Percentiles rank a stretch among this genome's conserved stretches.
phyloP scores from a whole-genome alignment of 345 rosid species.

The Capsella bursapastoris region DNA sequence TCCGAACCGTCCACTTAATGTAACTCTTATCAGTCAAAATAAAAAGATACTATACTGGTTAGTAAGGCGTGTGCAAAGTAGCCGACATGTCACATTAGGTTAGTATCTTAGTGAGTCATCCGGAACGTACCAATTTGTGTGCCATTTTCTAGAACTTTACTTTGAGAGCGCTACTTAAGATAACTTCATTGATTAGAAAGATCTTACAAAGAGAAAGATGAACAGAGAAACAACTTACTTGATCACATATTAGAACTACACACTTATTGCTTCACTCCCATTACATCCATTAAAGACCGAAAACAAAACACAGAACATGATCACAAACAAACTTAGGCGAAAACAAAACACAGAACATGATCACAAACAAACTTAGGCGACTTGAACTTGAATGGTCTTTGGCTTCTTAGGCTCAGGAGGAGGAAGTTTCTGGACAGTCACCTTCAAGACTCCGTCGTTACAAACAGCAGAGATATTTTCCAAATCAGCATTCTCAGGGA shows the following conservation, averaged over 20 bases:
- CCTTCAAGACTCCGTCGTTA: constrained; percentile 76
- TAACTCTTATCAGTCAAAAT: not conserved
- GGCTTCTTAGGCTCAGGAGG: constrained; percentile 88
- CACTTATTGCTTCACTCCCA: not conserved
- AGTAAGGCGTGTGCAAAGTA: not conserved
- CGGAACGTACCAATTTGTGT: not conserved
- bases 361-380: constrained; percentile 51
- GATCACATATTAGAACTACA: not conserved
- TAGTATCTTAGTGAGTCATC: too few species aligned
- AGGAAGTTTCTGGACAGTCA: constrained; percentile 73
- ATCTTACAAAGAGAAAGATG: not conserved
- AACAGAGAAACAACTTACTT: not conserved
- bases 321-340: not conserved
- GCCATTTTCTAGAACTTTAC: not conserved
- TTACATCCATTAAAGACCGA: not conserved
- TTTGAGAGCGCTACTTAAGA: not conserved
- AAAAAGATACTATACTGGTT: too few species aligned
- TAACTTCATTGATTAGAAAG: not conserved
- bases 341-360: not conserved
- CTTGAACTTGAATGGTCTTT: constrained; percentile 68
- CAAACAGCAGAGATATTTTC: constrained; percentile 67
- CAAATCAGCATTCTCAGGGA: constrained; percentile 73
- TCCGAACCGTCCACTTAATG: not conserved
- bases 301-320: not conserved
- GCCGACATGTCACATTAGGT: not conserved